These are phyloP conservation scores for Quercus phellos DNA, from an alignment of 331 rosid species.

Conservation along the genomic window DNA sequence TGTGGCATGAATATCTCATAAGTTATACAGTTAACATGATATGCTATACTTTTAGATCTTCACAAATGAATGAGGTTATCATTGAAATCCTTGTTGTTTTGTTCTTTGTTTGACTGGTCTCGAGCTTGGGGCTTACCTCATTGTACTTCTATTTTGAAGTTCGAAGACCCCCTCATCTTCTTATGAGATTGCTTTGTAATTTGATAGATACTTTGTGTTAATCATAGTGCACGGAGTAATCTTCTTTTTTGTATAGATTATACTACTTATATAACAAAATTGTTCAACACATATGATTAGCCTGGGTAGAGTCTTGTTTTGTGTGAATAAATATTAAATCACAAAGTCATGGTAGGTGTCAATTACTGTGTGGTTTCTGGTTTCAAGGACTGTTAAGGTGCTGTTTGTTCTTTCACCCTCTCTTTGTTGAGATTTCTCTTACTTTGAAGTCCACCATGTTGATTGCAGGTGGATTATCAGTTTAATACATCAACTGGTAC, in stretches of 20 bases:
- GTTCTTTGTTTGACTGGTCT: too few relatives aligned
- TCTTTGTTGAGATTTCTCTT: not conserved
- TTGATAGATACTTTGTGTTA: too few relatives aligned
- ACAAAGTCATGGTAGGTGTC: not conserved
- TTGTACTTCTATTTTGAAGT: too few relatives aligned
- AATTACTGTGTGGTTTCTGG: not conserved
- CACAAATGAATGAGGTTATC: not conserved
- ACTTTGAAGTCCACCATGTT: slow-evolving; percentile 13
- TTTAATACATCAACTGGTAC: slow-evolving; percentile 34
- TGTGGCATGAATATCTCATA: not conserved
- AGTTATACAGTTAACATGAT: not conserved
- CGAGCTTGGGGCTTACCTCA: too few relatives aligned
- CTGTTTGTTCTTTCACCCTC: slow-evolving; percentile 6
- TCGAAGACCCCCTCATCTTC: too few relatives aligned
- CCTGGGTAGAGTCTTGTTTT: slow-evolving; percentile 1
- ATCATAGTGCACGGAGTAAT: too few relatives aligned
- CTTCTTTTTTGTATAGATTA: too few relatives aligned
- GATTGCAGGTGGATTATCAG: slow-evolving; percentile 64
- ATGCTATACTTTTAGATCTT: not conserved
- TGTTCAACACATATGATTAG: not conserved
- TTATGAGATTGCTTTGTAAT: too few relatives aligned
- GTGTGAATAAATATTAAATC: slow-evolving; percentile 3
- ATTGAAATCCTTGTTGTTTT: too few relatives aligned
- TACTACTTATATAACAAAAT: too few relatives aligned
- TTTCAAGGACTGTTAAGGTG: slow-evolving; percentile 1